Evolutionary conservation across 202 grass and related monocot species (phyloP), one percentile per base, ranked within the genome.

Genomic region (Zoysia matrella): DNA sequence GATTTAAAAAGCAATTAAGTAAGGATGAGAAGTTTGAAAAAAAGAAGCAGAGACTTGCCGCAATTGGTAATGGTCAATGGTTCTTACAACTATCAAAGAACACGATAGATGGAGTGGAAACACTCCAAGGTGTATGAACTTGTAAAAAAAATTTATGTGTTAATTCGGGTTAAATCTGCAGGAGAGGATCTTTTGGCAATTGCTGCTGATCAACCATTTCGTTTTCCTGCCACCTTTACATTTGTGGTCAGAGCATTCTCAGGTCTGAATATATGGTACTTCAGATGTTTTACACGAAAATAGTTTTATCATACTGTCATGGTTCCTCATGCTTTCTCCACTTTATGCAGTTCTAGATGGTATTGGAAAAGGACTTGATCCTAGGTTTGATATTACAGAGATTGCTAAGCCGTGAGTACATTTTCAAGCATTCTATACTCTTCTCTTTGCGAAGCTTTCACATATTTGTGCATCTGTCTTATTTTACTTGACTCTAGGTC

Each of bases 221-320:
- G 96, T 22, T 99, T 99, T 81, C 96, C 96, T 74, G 92, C 96
- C 79, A 99, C 96, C 68, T 99, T 98, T 77, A 99, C 92, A 63
- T 99, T 99, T 87, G 91, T 99, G 65, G 96, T 99, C 62, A 85
- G 96, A 88, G 96, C 96, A 88, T 99, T 99, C 83, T 95, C 96
- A 95, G 96, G 96, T 99, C 65, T 80, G 52, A 67, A 62, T 39
- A 73, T 57, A 62, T 74, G 46, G 9, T 77, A 16, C 5, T 63
- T 16, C 63, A 72, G 74, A 49, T 85, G 13, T 45, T 81, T 15
- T 52, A 43, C 47, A 77, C 52, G 56, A 83, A 69, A 62, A 43
- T 81, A 18, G 57, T 79, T 90, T 71, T 72, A 81, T 77, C 42
- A 13, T 78, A 53, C 40, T 39, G 7, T 65, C 11, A 78, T 75